phyloP scores from a whole-genome alignment of 331 rosid species.

The Quercus lobata region DNA sequence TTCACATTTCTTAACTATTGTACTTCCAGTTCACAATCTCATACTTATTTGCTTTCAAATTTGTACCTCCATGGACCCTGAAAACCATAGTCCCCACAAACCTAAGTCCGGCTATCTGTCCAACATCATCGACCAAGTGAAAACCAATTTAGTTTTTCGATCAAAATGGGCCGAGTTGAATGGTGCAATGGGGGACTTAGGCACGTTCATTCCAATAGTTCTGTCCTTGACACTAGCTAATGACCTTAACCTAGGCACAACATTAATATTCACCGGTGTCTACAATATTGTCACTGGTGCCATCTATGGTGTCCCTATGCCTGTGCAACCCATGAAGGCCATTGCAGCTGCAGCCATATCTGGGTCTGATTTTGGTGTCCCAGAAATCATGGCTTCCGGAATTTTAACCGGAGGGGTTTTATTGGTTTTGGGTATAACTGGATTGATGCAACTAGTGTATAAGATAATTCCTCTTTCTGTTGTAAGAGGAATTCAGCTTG shows the following conservation, averaged over 20 bases:
- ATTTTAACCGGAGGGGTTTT: conserved; percentile 59
- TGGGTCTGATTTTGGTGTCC: conserved; percentile 45
- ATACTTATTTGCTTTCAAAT: too few species aligned
- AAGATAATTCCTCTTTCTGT: conserved; percentile 57
- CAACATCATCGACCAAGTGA: conserved; percentile 18
- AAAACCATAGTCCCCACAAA: neutral
- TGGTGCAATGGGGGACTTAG: conserved; percentile 89
- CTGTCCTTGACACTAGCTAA: conserved; percentile 63
- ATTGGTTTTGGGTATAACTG: conserved; percentile 50
- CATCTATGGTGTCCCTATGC: conserved; percentile 94
- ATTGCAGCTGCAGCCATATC: conserved; percentile 76
- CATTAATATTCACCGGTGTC: conserved; percentile 73
- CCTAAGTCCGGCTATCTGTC: neutral
- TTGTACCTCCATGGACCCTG: neutral
- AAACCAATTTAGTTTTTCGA: conserved; percentile 44
- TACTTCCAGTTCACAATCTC: too few species aligned
- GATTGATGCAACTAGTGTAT: conserved; percentile 67
- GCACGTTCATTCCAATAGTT: conserved; percentile 82
- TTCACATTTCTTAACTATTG: too few species aligned
- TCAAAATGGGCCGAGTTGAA: conserved; percentile 78
- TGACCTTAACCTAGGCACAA: conserved; percentile 72
- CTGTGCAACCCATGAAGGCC: conserved; percentile 92
- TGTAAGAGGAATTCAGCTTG: conserved; percentile 78
- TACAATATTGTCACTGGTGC: conserved; percentile 78
- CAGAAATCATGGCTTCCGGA: conserved; percentile 90